phyloP scores from a whole-genome alignment of 2,329 filamentous ascomycete genomes.

The Diaporthe vexans region DNA sequence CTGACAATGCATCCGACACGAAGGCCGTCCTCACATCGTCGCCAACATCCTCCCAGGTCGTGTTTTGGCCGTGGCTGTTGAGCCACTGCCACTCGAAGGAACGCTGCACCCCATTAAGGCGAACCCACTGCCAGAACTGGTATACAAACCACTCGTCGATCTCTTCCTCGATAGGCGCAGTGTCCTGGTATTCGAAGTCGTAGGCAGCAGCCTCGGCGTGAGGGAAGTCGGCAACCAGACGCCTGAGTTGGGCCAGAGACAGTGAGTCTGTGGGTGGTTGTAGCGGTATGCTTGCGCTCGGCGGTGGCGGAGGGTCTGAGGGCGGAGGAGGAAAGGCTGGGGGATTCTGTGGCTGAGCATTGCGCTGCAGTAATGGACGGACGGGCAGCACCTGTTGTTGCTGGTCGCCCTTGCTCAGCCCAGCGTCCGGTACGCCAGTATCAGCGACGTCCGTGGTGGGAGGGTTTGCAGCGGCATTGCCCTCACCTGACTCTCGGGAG shows the following conservation, averaged over 20 bases:
- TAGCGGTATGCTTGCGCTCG: slow-evolving; percentile 41
- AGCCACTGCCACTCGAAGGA: slow-evolving; percentile 85
- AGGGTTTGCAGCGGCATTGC: slow-evolving; percentile 16
- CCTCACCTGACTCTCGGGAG: slow-evolving; percentile 40
- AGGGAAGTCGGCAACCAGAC: slow-evolving; percentile 81
- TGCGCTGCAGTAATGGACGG: slow-evolving; percentile 50
- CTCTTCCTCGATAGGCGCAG: slow-evolving; percentile 84
- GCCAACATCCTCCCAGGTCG: slow-evolving; percentile 77
- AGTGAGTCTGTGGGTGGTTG: slow-evolving; percentile 74
- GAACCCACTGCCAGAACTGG: slow-evolving; percentile 85
- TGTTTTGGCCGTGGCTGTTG: slow-evolving; percentile 59
- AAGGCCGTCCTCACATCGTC: slow-evolving; percentile 70
- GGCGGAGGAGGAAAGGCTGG: slow-evolving; percentile 42
- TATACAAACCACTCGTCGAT: slow-evolving; percentile 99
- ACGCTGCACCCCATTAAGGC: slow-evolving; percentile 80
- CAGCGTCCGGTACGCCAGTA: slow-evolving; percentile 30
- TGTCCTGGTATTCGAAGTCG: slow-evolving; percentile 86
- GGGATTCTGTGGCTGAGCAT: slow-evolving; percentile 45
- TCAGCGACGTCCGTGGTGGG: slow-evolving; percentile 36
- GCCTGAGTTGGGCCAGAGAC: slow-evolving; percentile 80
- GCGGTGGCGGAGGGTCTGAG: slow-evolving; percentile 46
- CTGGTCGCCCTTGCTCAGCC: slow-evolving; percentile 27
- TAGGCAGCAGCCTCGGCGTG: slow-evolving; percentile 80
- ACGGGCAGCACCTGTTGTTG: slow-evolving; percentile 29
- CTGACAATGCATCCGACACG: slow-evolving; percentile 65